Conservation (phyloP, 345 rosid species). For the Ceriops decandra region DNA sequence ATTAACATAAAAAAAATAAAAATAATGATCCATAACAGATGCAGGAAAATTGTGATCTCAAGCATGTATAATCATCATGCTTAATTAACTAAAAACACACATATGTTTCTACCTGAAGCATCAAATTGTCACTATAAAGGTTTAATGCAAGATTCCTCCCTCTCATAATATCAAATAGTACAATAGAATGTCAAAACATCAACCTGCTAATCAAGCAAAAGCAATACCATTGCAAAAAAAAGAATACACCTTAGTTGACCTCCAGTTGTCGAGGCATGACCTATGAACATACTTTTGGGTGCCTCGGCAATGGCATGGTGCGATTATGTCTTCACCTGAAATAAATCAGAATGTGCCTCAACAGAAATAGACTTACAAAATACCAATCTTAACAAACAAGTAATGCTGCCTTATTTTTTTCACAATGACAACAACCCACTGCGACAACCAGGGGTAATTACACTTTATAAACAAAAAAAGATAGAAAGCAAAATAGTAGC, state of each 20-base stretch:
- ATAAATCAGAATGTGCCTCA: constrained; percentile 14
- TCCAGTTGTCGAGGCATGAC: constrained; percentile 96
- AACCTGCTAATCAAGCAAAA: constrained; percentile 14
- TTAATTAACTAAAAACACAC: background rate
- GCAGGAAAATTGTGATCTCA: background rate
- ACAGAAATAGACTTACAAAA: constrained; percentile 15
- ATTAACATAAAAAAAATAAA: constrained; percentile 1
- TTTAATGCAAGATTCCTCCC: constrained; percentile 6
- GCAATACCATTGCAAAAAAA: constrained; percentile 1
- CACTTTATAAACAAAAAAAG: constrained; percentile 15
- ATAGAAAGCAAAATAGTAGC: constrained; percentile 18
- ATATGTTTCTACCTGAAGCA: background rate
- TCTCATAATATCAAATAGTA: background rate
- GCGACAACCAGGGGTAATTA: constrained; percentile 7
- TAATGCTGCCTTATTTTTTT: background rate
- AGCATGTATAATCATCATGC: background rate
- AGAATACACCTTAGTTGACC: constrained; percentile 83
- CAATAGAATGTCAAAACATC: background rate
- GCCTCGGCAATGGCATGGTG: constrained; percentile 97
- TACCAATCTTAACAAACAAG: background rate
- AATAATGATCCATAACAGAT: constrained; percentile 10
- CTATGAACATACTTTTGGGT: constrained; percentile 98
- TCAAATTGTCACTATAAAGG: background rate
- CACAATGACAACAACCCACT: constrained; percentile 9
- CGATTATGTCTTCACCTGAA: constrained; percentile 90